phyloP scores from a whole-genome alignment of 73 alveolate genomes.

The Loxodes magnus region DNA sequence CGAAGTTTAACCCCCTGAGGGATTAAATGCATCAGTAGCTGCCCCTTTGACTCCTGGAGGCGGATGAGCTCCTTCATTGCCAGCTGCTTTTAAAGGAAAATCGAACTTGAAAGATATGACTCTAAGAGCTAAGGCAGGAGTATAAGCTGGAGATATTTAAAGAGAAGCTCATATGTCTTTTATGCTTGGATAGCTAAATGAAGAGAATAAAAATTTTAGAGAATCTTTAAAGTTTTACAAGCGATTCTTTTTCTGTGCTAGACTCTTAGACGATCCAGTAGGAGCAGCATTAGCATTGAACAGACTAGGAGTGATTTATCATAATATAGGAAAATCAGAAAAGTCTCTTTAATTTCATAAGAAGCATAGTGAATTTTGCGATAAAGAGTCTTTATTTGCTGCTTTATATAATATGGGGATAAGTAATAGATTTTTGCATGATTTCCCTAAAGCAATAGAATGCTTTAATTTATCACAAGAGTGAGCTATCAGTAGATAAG shows the following conservation, averaged over 20 bases:
- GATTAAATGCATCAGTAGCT: conserved; percentile 85
- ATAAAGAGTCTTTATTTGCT: conserved; percentile 90
- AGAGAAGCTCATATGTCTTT: conserved; percentile 98
- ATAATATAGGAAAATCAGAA: conserved; percentile 68
- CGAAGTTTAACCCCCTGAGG: conserved; percentile 96
- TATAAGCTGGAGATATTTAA: conserved; percentile 87
- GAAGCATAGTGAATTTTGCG: conserved; percentile 82
- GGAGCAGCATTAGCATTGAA: conserved; percentile 96
- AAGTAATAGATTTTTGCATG: conserved; percentile 67
- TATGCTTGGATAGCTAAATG: conserved; percentile 90
- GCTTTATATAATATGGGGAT: conserved; percentile 90
- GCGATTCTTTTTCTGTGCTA: conserved; percentile 92
- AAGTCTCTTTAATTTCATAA: conserved; percentile 84
- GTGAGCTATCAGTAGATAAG: conserved; percentile 86
- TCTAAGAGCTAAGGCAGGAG: conserved; percentile 96
- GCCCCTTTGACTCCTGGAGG: conserved; percentile 88
- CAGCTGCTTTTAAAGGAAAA: conserved; percentile 59
- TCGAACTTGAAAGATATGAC: conserved; percentile 85
- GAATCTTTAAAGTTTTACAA: conserved; percentile 85
- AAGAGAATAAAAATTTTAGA: conserved; percentile 73
- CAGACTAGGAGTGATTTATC: conserved; percentile 89
- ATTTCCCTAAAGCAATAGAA: conserved; percentile 53
- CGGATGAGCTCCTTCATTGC: conserved; percentile 98
- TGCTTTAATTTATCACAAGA: conserved; percentile 76
- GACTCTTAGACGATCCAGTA: conserved; percentile 91